Evolutionary conservation across 768 basidiomycete species (phyloP).

Genomic region (Nidularia pulvinata): DNA sequence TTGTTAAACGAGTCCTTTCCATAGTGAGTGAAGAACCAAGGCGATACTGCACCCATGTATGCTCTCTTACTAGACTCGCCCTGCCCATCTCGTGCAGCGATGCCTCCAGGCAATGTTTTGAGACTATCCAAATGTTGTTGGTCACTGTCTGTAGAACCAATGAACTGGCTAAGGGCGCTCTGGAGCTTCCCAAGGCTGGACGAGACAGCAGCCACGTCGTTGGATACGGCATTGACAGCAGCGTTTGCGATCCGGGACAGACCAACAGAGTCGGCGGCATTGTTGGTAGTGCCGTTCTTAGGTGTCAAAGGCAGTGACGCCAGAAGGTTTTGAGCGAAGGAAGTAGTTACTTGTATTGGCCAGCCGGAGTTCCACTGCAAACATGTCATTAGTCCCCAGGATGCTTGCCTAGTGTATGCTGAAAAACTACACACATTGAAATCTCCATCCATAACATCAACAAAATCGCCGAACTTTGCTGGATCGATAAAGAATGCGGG

Average conservation of each 20-base stretch:
- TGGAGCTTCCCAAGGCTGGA: slow-evolving; percentile 17
- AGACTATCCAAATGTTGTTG: slow-evolving; percentile 48
- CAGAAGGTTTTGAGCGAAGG: slow-evolving; percentile 30
- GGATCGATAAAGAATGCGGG: slow-evolving; percentile 72
- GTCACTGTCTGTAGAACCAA: slow-evolving; percentile 55
- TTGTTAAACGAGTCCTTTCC: slow-evolving; percentile 67
- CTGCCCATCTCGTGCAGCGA: slow-evolving; percentile 20
- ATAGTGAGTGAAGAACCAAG: slow-evolving; percentile 85
- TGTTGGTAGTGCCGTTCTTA: neutral
- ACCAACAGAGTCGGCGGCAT: neutral
- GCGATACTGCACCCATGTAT: slow-evolving; percentile 60
- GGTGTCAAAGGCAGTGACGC: slow-evolving; percentile 8
- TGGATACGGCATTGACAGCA: slow-evolving; percentile 9
- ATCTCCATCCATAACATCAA: slow-evolving; percentile 51
- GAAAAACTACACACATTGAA: slow-evolving; percentile 46
- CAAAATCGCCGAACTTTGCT: slow-evolving; percentile 40
- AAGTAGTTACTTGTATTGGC: slow-evolving; percentile 61
- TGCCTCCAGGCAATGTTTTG: slow-evolving; percentile 16
- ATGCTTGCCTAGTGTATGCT: neutral
- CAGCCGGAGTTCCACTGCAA: slow-evolving; percentile 80
- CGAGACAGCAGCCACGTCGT: slow-evolving; percentile 11
- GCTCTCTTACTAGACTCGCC: slow-evolving; percentile 17
- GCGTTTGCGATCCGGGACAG: slow-evolving; percentile 8
- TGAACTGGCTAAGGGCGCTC: slow-evolving; percentile 30
- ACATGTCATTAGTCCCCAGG: slow-evolving; percentile 8